A percentile compares a stretch with the other conserved stretches of the same genome.
These are phyloP conservation scores for Fraxinus sp. DNA, from an alignment of 305 asterid genomes.

Conservation along the genomic window DNA sequence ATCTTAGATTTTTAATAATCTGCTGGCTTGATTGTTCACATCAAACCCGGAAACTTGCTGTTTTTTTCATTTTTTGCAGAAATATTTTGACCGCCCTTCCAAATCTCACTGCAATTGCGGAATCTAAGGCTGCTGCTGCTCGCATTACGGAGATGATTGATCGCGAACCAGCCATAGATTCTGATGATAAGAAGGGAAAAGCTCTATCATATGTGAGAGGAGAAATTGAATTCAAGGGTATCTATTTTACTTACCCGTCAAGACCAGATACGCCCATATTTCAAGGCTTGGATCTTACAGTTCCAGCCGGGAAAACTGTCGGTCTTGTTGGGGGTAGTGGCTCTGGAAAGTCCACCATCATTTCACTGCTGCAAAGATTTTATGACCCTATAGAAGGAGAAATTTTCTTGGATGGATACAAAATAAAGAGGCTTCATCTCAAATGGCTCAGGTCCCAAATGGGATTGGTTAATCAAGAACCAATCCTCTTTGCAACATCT, in stretches of 20 bases:
- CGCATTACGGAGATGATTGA: constrained; percentile 78
- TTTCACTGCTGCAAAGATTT: constrained; percentile 62
- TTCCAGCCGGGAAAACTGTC: constrained; percentile 61
- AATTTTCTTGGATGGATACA: constrained; percentile 60
- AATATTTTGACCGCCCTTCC: constrained; percentile 46
- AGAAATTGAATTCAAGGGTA: constrained; percentile 56
- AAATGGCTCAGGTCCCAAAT: constrained; percentile 78
- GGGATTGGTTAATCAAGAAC: constrained; percentile 84
- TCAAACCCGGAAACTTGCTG: background rate
- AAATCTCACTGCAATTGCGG: constrained; percentile 70
- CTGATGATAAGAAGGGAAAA: constrained; percentile 67
- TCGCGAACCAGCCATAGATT: constrained; percentile 51
- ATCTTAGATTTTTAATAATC: constrained; percentile 31
- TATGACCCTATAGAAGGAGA: constrained; percentile 74
- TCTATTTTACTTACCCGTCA: constrained; percentile 70
- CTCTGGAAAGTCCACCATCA: constrained; percentile 65
- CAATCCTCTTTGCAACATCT: constrained; percentile 72
- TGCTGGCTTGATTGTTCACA: background rate
- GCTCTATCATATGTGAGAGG: constrained; percentile 79
- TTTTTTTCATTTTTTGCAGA: constrained; percentile 26
- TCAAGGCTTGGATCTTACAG: constrained; percentile 52
- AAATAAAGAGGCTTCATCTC: constrained; percentile 63
- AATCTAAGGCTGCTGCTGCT: constrained; percentile 72
- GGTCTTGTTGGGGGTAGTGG: constrained; percentile 78
- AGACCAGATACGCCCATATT: constrained; percentile 58